A percentile compares a stretch with the other conserved stretches of the same genome.
Evolutionary conservation across 2,329 filamentous ascomycete species (phyloP).

Genomic region (Colletotrichum destructivum): DNA sequence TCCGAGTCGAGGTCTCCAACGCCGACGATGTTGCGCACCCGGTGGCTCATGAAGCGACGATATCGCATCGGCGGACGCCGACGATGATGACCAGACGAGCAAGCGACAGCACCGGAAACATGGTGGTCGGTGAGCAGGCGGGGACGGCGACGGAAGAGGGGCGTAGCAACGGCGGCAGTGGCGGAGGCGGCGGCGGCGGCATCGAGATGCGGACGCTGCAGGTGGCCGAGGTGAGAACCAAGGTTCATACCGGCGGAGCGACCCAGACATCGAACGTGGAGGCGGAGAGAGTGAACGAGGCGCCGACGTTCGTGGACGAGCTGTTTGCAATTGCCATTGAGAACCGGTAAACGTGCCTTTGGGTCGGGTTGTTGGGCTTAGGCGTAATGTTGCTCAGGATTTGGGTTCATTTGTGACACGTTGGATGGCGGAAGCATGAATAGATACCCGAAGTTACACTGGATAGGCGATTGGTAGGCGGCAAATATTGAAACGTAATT

Average conservation of each 20-base stretch:
- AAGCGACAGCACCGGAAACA: constrained; percentile 19
- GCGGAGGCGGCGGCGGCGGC: constrained; percentile 35
- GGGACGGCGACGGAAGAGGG: constrained; percentile 14
- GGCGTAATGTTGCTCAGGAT: not conserved
- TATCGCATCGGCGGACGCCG: constrained; percentile 38
- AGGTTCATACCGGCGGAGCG: constrained; percentile 45
- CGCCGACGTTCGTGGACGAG: constrained; percentile 62
- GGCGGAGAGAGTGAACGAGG: constrained; percentile 53
- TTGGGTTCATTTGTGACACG: constrained; percentile 1
- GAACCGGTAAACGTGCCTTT: constrained; percentile 6
- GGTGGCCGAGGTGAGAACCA: constrained; percentile 39
- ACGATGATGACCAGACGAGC: constrained; percentile 18
- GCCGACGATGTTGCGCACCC: constrained; percentile 31
- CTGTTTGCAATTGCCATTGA: constrained; percentile 52
- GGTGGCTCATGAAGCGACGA: constrained; percentile 44
- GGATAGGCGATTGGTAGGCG: not conserved
- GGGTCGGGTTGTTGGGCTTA: not conserved
- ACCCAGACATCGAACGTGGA: constrained; percentile 51
- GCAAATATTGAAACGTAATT: not conserved
- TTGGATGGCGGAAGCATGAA: constrained; percentile 1
- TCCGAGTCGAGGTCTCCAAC: constrained; percentile 66
- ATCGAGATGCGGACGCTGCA: constrained; percentile 49
- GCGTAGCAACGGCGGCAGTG: constrained; percentile 18
- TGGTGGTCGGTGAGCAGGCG: constrained; percentile 1
- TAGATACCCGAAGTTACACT: constrained; percentile 17